Evolutionary conservation across 2,329 filamentous ascomycete genomes (phyloP), one percentile per base, ranked within the genome.

Genomic region (Penicillium fuscoglaucum): DNA sequence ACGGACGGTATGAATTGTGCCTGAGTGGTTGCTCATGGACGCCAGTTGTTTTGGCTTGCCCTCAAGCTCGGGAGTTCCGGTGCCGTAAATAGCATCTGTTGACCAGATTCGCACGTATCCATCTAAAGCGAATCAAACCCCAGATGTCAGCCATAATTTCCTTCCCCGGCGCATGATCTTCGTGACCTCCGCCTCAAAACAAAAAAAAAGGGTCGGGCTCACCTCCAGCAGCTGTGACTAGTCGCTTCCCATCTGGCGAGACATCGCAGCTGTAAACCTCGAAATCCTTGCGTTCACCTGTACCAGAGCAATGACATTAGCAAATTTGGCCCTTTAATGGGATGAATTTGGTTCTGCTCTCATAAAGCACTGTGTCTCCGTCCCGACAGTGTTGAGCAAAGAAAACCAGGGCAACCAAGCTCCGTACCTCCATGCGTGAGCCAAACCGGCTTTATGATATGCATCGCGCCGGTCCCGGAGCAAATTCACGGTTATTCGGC

Each of bases 211-310:
- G 48, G 48, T 12, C 45, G 61, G 52, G 70, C 86, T 75, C 80
- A 92, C 89, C 90, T 84, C 95, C 93, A 69, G 93, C 95, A 61
- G 93, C 95, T 21, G 95, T 98, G 49, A 93, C 95, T 57, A 99
- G 84, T 64, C 95, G 87, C 72, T 87, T 89, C 66, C 93, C 95
- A 79, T 99, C 95, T 15, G 95, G 91, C 29, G 95, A 99, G 64
- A 99, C 87, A 82, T 98, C 91, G 76, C 93, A 98, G 79, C 91
- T 96, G 80, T 98, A 99, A 66, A 98, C 93, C 78, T 99, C 95
- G 73, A 96, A 96, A 74, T 98, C 93, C 74, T 97, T 98, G 75
- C 96, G 91, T 80, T 99, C 95, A 74, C 93, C 90, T 91, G 69
- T 59, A 63, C 19, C 35, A 56, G 24, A 59, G 43, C 33, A 39